Percentiles rank a stretch among this genome's conserved stretches.
Evolutionary conservation across 352 stramenopile species (phyloP).

Genomic region (Globisporangium lucens): DNA sequence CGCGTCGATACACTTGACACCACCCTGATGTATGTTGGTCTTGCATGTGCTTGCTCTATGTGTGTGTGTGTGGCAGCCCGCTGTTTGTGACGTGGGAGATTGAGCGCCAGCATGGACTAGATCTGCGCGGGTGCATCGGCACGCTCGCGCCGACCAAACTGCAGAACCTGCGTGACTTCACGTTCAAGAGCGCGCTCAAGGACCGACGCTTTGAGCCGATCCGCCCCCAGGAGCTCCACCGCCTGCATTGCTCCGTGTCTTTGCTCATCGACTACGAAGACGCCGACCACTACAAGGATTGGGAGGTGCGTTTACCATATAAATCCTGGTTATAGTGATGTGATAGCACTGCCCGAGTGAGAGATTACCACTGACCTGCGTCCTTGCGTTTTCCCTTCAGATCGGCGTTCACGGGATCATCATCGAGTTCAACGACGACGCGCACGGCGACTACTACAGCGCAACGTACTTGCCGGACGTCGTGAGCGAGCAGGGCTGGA

Average conservation of each 20-base stretch:
- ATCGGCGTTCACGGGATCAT: constrained; percentile 77
- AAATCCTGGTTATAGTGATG: background rate
- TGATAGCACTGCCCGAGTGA: background rate
- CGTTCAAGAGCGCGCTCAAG: constrained; percentile 78
- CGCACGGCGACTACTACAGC: constrained; percentile 45
- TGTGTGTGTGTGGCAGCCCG: constrained; percentile 31
- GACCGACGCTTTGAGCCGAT: constrained; percentile 80
- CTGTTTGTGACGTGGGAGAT: constrained; percentile 87
- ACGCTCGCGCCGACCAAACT: constrained; percentile 66
- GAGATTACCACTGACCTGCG: background rate
- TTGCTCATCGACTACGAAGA: constrained; percentile 82
- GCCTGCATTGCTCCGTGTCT: constrained; percentile 74
- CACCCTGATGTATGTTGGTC: background rate
- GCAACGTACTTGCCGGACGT: constrained; percentile 81
- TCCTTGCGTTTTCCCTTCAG: constrained; percentile 17
- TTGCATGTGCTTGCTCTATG: background rate
- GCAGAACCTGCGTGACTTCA: constrained; percentile 72
- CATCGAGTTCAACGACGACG: constrained; percentile 73
- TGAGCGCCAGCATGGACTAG: constrained; percentile 41
- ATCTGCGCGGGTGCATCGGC: constrained; percentile 75
- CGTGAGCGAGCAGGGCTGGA: constrained; percentile 71
- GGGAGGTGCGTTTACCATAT: constrained; percentile 41
- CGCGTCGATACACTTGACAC: background rate
- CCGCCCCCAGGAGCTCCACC: constrained; percentile 53
- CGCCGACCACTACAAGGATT: constrained; percentile 73